These are phyloP conservation scores for Trichoderma sp. DNA, from an alignment of 2,329 filamentous ascomycete species.

Conservation along the genomic window DNA sequence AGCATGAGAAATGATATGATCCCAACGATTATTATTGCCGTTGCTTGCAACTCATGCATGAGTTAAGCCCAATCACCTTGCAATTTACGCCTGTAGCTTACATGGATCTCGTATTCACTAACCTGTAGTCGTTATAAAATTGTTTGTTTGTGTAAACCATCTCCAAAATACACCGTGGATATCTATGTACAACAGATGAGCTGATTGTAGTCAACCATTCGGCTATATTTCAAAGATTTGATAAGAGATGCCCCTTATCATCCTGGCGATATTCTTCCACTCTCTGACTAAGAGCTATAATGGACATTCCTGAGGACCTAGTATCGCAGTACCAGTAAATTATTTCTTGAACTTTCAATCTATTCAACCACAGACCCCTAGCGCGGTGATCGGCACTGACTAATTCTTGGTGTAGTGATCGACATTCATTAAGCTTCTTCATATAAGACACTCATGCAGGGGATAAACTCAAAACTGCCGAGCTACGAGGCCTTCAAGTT, in stretches of 20 bases:
- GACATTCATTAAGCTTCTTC: not conserved
- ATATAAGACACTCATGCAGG: not conserved
- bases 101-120: not conserved
- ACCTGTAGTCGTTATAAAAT: not conserved
- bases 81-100: not conserved
- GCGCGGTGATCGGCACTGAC: not conserved
- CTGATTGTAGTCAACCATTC: not conserved
- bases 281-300: not conserved
- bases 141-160: not conserved
- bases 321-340: no score
- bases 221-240: not conserved
- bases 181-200: not conserved
- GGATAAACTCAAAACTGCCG: not conserved
- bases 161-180: not conserved
- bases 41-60: not conserved
- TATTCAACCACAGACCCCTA: not conserved
- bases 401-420: not conserved
- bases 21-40: not conserved
- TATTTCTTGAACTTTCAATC: not conserved
- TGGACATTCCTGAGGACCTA: not conserved
- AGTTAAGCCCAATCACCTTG: not conserved
- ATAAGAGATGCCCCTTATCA: not conserved
- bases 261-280: not conserved
- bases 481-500: not conserved
- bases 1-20: not conserved